Base-by-base conservation (phyloP, 352 stramenopile genomes). In the Phytophthora meadii region DNA sequence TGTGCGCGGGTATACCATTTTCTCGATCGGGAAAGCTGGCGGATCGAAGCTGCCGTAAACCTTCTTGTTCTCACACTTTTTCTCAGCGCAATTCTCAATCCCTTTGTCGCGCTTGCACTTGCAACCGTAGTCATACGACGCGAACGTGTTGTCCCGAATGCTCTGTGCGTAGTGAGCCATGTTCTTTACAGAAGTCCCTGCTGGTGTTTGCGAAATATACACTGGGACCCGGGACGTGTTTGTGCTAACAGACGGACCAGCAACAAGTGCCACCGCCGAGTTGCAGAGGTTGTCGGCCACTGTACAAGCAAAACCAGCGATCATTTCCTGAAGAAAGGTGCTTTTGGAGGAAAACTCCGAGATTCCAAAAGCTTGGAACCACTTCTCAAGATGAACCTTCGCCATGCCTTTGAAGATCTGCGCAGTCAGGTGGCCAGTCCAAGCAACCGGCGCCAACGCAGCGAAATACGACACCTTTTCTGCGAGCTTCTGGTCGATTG, bases 151-250 rank as follows among this genome's bases (percentile, higher is more conserved):
- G 48, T 73, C 71, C 25, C 79, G 76, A 54, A 87, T 84, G 52
- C 52, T 63, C 44, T 87, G 79, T 17, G 76, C 76, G 48, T 74
- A 87, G 39, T 87, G 76, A 8, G 55, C 79, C 46, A 87, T 65
- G 54, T 83, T 87, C 63, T 87, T 87, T 25, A 85, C 76, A 0
- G 76, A 85, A 6, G 74, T 87, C 8, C 79, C 76, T 2, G 79
- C 73, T 1, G 79, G 79, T 2, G 74, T 85, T 64, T 87, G 76
- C 14, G 73, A 69, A 57, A 87, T 69, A 57, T 85, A 87, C 15
- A 87, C 79, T 17, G 82, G 61, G 17, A 85, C 71, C 14, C 79
- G 61, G 2, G 70, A 73, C 2, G 50, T 60, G 56, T 87, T 87
- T n/a, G 81, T 64, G 48, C 80, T 83, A 47, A 74, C 52, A 2